These are phyloP conservation scores for Pseudozyma sp. DNA, from an alignment of 1,284 basidiomycete species.

Conservation along the genomic window DNA sequence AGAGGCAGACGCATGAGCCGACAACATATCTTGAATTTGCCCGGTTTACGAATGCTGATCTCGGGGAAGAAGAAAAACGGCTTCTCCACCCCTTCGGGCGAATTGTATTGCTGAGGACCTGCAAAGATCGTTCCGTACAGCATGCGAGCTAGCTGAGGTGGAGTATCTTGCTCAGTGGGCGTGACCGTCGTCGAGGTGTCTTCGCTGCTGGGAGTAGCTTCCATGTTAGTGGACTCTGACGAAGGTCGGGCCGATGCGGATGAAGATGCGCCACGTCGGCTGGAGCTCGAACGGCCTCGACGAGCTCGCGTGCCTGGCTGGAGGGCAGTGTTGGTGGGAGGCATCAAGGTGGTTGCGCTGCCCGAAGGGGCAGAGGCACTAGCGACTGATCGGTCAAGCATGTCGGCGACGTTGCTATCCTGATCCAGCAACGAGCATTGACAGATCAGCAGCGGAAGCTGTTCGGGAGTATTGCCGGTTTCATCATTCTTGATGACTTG, in stretches of 20 bases:
- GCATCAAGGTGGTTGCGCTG: not conserved
- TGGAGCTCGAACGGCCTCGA: constrained; percentile 15
- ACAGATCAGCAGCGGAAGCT: constrained; percentile 53
- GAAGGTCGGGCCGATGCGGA: constrained; percentile 1
- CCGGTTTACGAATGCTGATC: constrained; percentile 47
- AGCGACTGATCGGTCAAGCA: constrained; percentile 14
- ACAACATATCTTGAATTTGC: constrained; percentile 47
- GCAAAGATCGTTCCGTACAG: constrained; percentile 56
- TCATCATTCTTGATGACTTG: constrained; percentile 28
- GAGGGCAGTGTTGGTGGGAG: not conserved
- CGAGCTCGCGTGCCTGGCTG: constrained; percentile 9
- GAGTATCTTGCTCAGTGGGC: not conserved
- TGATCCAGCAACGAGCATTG: constrained; percentile 51
- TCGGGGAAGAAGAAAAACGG: constrained; percentile 58
- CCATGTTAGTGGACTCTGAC: constrained; percentile 5
- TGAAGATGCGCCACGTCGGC: constrained; percentile 15
- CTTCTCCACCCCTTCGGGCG: constrained; percentile 15
- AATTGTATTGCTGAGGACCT: constrained; percentile 25
- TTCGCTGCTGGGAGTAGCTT: constrained; percentile 3
- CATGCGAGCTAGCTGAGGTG: constrained; percentile 32
- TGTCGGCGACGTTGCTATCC: constrained; percentile 32
- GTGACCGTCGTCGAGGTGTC: not conserved
- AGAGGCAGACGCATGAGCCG: constrained; percentile 44
- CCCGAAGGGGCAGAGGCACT: not conserved
- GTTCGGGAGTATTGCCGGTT: constrained; percentile 18